These are phyloP conservation scores for Plasmodium ovale DNA, from an alignment of 169 alveolate genomes.

Conservation along the genomic window DNA sequence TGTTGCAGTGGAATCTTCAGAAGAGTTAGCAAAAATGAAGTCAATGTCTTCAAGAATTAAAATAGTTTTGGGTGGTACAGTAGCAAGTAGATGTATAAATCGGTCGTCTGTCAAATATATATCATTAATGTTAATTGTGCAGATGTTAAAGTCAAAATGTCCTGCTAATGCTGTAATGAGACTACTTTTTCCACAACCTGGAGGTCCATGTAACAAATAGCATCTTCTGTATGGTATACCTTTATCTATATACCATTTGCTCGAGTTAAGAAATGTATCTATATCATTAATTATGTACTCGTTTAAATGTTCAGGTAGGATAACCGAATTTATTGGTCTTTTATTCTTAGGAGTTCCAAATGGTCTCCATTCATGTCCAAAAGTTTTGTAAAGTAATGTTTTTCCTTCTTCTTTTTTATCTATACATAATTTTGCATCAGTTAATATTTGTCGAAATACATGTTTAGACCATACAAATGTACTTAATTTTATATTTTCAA, in stretches of 20 bases:
- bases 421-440: slow-evolving; percentile 49
- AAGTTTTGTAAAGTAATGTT: slow-evolving; percentile 79
- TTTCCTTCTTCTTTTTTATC: slow-evolving; percentile 81
- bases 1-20: neutral
- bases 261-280: slow-evolving; percentile 35
- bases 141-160: slow-evolving; percentile 83
- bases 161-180: slow-evolving; percentile 89
- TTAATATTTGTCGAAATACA: slow-evolving; percentile 51
- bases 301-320: slow-evolving; percentile 52
- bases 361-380: slow-evolving; percentile 86
- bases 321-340: slow-evolving; percentile 84
- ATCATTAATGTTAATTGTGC: slow-evolving; percentile 85
- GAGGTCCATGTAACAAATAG: slow-evolving; percentile 88
- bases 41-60: slow-evolving; percentile 75
- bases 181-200: slow-evolving; percentile 91
- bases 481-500: slow-evolving; percentile 69
- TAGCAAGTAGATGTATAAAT: slow-evolving; percentile 84
- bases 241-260: slow-evolving; percentile 83
- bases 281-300: slow-evolving; percentile 59
- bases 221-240: slow-evolving; percentile 91
- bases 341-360: slow-evolving; percentile 84
- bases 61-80: slow-evolving; percentile 79
- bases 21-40: slow-evolving; percentile 12
- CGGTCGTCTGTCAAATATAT: slow-evolving; percentile 87
- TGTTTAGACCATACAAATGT: slow-evolving; percentile 74